Evolutionary conservation across 805 yeast genomes (phyloP).

Genomic region (Hanseniaspora vineae): DNA sequence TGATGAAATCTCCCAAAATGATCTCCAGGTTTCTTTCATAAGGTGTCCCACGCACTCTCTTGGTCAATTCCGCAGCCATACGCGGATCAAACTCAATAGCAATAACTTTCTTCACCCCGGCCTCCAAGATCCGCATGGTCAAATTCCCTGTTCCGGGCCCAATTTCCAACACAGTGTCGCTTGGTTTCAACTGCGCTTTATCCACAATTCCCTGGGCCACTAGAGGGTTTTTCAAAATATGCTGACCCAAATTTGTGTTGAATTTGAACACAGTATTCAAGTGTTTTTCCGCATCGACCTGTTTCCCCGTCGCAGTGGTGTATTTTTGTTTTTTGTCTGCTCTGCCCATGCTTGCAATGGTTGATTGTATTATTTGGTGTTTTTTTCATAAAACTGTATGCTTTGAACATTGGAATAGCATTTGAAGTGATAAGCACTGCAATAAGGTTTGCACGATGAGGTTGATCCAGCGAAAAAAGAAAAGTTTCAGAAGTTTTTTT

Average conservation of each 20-base stretch:
- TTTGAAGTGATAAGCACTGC: too few species aligned
- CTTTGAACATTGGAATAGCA: too few species aligned
- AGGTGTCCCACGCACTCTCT: slow-evolving; percentile 96
- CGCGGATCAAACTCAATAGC: slow-evolving; percentile 99
- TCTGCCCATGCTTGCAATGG: slow-evolving; percentile 47
- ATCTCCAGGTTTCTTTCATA: slow-evolving; percentile 84
- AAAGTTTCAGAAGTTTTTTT: too few species aligned
- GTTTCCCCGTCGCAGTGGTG: slow-evolving; percentile 34
- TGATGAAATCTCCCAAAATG: slow-evolving; percentile 89
- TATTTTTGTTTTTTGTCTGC: slow-evolving; percentile 52
- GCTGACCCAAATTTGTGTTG: slow-evolving; percentile 95
- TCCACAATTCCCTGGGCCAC: slow-evolving; percentile 98
- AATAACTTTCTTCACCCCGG: slow-evolving; percentile 74
- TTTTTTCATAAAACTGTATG: too few species aligned
- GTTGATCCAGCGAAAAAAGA: too few species aligned
- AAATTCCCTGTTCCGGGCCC: slow-evolving; percentile 99
- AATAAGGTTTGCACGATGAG: too few species aligned
- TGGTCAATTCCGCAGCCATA: slow-evolving; percentile 97
- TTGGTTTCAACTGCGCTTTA: slow-evolving; percentile 84
- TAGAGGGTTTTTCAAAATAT: slow-evolving; percentile 87
- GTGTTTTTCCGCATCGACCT: slow-evolving; percentile 59
- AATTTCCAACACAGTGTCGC: slow-evolving; percentile 87
- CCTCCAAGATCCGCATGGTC: slow-evolving; percentile 83
- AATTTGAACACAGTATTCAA: slow-evolving; percentile 78
- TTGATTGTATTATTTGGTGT: background rate